phyloP scores from a whole-genome alignment of 192 early-diverging fungal genomes.

The Linnemannia hyalina region DNA sequence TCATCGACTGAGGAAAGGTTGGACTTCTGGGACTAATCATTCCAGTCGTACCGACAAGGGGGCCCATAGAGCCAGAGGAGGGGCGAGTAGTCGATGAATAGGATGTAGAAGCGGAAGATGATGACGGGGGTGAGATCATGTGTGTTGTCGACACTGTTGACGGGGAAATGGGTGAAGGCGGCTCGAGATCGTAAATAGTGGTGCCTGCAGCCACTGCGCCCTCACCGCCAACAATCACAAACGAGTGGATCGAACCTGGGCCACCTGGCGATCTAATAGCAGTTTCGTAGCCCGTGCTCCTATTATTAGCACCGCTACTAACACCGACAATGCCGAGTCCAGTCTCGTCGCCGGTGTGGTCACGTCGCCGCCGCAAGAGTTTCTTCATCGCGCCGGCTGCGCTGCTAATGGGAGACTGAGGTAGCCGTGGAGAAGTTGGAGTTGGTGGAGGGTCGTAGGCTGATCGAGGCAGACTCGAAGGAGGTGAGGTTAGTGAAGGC shows the following conservation, averaged over 20 bases:
- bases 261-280: not conserved
- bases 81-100: not conserved
- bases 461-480: constrained; percentile 8
- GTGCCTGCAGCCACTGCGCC: constrained; percentile 20
- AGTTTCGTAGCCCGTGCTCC: not conserved
- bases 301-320: too few species aligned
- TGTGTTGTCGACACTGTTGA: not conserved
- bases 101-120: not conserved
- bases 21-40: not conserved
- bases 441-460: not conserved
- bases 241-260: constrained; percentile 8
- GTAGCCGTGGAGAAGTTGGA: constrained; percentile 19
- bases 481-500: constrained; percentile 2
- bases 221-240: constrained; percentile 35
- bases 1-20: constrained; percentile 4
- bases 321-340: constrained; percentile 2
- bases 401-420: constrained; percentile 25
- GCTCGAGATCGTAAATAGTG: constrained; percentile 19
- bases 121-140: not conserved
- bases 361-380: constrained; percentile 23
- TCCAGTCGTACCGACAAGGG: not conserved
- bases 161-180: constrained; percentile 3
- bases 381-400: constrained; percentile 49
- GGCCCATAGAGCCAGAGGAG: not conserved
- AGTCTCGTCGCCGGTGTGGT: constrained; percentile 8